Evolutionary conservation across 306 rosid genomes (phyloP).

Genomic region (Hylodesmum podocarpum): DNA sequence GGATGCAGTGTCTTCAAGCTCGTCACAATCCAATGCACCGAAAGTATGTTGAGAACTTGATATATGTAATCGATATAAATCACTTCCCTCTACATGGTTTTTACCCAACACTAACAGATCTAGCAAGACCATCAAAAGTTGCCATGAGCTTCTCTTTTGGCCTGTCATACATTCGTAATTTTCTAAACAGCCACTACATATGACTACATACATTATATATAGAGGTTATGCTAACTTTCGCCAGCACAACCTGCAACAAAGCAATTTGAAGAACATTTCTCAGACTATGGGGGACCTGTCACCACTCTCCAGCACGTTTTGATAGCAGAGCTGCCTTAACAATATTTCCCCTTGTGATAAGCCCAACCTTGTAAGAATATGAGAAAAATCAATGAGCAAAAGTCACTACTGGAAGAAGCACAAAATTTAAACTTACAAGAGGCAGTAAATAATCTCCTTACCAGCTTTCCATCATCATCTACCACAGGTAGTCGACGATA

Average conservation of each 20-base stretch:
- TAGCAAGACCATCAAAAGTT: constrained; percentile 25
- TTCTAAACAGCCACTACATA: constrained; percentile 5
- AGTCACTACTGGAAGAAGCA: constrained; percentile 1
- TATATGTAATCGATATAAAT: constrained; percentile 32
- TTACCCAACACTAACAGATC: constrained; percentile 14
- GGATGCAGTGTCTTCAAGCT: constrained; percentile 5
- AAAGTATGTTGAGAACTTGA: background rate
- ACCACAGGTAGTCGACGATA: constrained; percentile 90
- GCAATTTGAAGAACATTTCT: constrained; percentile 3
- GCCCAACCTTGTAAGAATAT: constrained; percentile 65
- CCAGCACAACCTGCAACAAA: background rate
- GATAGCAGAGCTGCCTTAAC: constrained; percentile 88
- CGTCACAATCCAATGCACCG: constrained; percentile 16
- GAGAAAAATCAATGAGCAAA: constrained; percentile 37
- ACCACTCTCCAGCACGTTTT: constrained; percentile 50
- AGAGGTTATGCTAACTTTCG: background rate
- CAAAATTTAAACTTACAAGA: background rate
- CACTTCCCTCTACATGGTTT: constrained; percentile 8
- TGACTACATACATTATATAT: constrained; percentile 8
- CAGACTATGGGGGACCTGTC: constrained; percentile 28
- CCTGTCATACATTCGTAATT: constrained; percentile 11
- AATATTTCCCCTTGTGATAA: constrained; percentile 84
- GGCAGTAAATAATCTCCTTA: constrained; percentile 34
- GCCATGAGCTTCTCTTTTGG: constrained; percentile 12
- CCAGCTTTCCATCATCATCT: constrained; percentile 78